These are phyloP conservation scores for Aspergillus sp. DNA, from an alignment of 2,329 filamentous ascomycete species.

Conservation along the genomic window DNA sequence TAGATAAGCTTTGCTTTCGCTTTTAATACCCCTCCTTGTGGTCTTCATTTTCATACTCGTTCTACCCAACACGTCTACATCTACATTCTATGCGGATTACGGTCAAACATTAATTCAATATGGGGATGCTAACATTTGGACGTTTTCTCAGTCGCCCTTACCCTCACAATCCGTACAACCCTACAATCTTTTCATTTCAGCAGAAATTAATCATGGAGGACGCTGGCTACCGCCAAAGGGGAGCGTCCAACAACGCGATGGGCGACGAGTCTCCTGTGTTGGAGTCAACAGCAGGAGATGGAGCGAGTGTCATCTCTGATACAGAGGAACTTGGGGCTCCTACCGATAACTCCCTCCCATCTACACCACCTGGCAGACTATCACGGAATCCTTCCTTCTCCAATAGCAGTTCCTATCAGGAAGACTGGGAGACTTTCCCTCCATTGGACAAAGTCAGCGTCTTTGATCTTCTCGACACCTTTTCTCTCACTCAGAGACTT, in stretches of 20 bases:
- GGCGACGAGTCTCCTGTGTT: slow-evolving; percentile 18
- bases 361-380: slow-evolving; percentile 37
- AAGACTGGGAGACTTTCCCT: slow-evolving; percentile 81
- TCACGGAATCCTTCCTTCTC: slow-evolving; percentile 79
- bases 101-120: slow-evolving; percentile 9
- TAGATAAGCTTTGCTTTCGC: background rate
- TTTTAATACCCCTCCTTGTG: background rate
- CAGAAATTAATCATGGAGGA: slow-evolving; percentile 32
- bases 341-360: slow-evolving; percentile 23
- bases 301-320: slow-evolving; percentile 21
- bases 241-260: slow-evolving; percentile 18
- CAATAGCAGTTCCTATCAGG: slow-evolving; percentile 78
- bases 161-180: slow-evolving; percentile 27
- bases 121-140: slow-evolving; percentile 34
- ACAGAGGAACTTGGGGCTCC: slow-evolving; percentile 19
- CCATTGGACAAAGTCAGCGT: slow-evolving; percentile 85
- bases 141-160: slow-evolving; percentile 35
- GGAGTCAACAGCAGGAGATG: slow-evolving; percentile 17
- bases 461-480: slow-evolving; percentile 89
- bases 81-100: background rate
- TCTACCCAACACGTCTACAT: background rate
- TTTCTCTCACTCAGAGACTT: slow-evolving; percentile 82
- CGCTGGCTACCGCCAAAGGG: slow-evolving; percentile 12
- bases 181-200: slow-evolving; percentile 33
- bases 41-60: background rate